A percentile compares a stretch with the other conserved stretches of the same genome.
These are phyloP conservation scores for Geotrichum cucujoidarum DNA, from an alignment of 1,139 yeast genomes.

Conservation along the genomic window DNA sequence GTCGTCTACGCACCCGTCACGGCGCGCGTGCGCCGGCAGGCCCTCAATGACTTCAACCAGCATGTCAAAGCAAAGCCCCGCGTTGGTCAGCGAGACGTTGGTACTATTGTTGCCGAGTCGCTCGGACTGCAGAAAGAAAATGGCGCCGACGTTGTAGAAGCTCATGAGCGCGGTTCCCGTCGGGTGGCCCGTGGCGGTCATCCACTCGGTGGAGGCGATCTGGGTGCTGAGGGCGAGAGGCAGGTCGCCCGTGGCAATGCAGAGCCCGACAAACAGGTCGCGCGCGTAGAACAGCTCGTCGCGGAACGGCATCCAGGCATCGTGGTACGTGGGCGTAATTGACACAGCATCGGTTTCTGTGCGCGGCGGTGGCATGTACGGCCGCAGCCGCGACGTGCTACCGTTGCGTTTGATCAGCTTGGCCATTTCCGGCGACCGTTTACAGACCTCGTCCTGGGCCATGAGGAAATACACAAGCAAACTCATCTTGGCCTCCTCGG, in stretches of 20 bases:
- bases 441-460: conserved; percentile 58
- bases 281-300: conserved; percentile 73
- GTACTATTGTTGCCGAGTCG: conserved; percentile 46
- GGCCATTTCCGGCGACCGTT: conserved; percentile 31
- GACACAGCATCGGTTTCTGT: neutral
- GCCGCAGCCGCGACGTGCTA: too few species aligned
- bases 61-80: conserved; percentile 24
- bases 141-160: conserved; percentile 65
- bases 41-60: conserved; percentile 53
- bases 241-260: conserved; percentile 62
- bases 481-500: conserved; percentile 53
- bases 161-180: conserved; percentile 61
- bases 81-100: conserved; percentile 33
- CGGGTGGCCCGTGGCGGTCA: conserved; percentile 65
- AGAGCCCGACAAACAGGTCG: conserved; percentile 63
- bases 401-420: conserved; percentile 18
- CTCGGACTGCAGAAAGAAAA: conserved; percentile 67
- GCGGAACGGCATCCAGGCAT: conserved; percentile 59
- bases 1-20: conserved; percentile 40
- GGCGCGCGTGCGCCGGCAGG: conserved; percentile 43
- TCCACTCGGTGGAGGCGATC: conserved; percentile 64
- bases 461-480: conserved; percentile 60
- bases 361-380: neutral
- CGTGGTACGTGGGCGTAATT: conserved; percentile 2
- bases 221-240: conserved; percentile 59